Evolutionary conservation across 176 grass and related monocot species (phyloP).

Genomic region (Carex littledalei): DNA sequence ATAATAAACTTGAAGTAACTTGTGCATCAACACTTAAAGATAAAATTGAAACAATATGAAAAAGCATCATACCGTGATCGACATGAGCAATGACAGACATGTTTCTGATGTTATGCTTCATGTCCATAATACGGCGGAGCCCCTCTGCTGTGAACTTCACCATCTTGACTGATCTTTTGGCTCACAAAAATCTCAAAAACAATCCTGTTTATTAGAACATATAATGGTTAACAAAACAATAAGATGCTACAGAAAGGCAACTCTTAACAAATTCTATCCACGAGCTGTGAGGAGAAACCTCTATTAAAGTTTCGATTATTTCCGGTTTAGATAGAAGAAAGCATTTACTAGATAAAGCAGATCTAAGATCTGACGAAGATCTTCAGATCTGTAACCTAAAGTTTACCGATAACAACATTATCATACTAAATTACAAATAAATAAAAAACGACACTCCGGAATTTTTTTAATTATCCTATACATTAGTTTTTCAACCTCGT

Average conservation of each 20-base stretch:
- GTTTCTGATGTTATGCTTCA: constrained; percentile 83
- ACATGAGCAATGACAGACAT: constrained; percentile 94
- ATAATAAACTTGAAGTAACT: not conserved
- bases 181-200: constrained; percentile 22
- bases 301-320: not conserved
- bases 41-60: not conserved
- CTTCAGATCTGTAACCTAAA: not conserved
- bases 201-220: constrained; percentile 16
- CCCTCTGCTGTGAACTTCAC: constrained; percentile 92
- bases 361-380: constrained; percentile 16
- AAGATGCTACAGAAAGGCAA: not conserved
- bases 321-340: not conserved
- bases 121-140: constrained; percentile 82
- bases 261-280: not conserved
- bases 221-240: not conserved
- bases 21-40: not conserved
- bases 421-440: not conserved
- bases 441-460: not conserved
- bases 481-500: not conserved
- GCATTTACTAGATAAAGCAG: not conserved
- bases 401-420: not conserved
- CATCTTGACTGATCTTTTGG: constrained; percentile 48
- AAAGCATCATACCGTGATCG: constrained; percentile 52
- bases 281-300: not conserved
- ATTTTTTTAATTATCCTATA: not conserved